Percentiles rank a stretch among this genome's conserved stretches.
These are phyloP conservation scores for Triangularia verruculosa DNA, from an alignment of 2,329 filamentous ascomycete species.

Conservation along the genomic window DNA sequence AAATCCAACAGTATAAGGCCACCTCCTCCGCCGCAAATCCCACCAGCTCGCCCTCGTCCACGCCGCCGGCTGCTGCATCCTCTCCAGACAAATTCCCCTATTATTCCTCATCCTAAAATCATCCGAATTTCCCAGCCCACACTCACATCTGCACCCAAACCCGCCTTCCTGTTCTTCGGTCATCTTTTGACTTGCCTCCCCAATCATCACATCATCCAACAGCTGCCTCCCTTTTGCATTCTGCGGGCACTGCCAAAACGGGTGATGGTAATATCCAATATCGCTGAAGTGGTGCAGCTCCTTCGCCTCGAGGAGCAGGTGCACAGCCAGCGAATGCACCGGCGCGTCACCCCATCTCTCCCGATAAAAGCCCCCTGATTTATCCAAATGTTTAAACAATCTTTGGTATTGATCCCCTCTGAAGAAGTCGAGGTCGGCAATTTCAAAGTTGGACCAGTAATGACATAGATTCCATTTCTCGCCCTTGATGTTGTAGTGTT, in stretches of 20 bases:
- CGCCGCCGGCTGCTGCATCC: slow-evolving; percentile 20
- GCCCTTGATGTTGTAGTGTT: slow-evolving; percentile 37
- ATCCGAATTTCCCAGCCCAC: slow-evolving; percentile 16
- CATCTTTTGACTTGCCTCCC: slow-evolving; percentile 28
- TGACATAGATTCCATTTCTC: slow-evolving; percentile 45
- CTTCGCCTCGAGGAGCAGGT: slow-evolving; percentile 40
- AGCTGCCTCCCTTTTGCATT: slow-evolving; percentile 40
- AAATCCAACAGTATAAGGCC: slow-evolving; percentile 19
- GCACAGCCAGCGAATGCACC: slow-evolving; percentile 43
- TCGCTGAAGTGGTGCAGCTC: slow-evolving; percentile 45
- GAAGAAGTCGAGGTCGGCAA: slow-evolving; percentile 46
- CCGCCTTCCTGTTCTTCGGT: slow-evolving; percentile 33
- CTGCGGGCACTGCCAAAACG: slow-evolving; percentile 35
- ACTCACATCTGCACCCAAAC: slow-evolving; percentile 42
- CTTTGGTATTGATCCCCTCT: slow-evolving; percentile 40
- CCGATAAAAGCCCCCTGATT: slow-evolving; percentile 42
- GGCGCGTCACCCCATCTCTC: slow-evolving; percentile 47
- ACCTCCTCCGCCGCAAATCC: slow-evolving; percentile 14
- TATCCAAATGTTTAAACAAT: slow-evolving; percentile 41
- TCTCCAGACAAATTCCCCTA: slow-evolving; percentile 19
- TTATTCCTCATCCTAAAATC: slow-evolving; percentile 20
- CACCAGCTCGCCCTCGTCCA: slow-evolving; percentile 11
- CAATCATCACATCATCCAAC: slow-evolving; percentile 32
- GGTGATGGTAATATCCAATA: slow-evolving; percentile 42
- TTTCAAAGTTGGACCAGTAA: slow-evolving; percentile 49